These are phyloP conservation scores for Yarrowia sp. DNA, from an alignment of 805 yeast genomes.

Conservation along the genomic window DNA sequence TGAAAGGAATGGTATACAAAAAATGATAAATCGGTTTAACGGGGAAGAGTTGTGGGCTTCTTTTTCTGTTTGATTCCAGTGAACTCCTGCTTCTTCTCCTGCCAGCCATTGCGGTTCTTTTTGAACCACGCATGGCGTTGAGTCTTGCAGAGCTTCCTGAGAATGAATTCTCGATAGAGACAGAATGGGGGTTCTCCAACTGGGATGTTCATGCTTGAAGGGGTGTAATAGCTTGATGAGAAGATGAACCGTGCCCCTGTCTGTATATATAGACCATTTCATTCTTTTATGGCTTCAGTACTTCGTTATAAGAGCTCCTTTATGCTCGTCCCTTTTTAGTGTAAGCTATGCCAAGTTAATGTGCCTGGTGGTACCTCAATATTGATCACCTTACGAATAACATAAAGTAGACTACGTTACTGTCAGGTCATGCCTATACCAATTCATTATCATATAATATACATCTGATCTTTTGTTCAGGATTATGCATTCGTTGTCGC, in stretches of 20 bases:
- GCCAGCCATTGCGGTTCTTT: neutral
- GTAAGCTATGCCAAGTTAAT: too few relatives aligned
- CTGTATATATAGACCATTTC: too few relatives aligned
- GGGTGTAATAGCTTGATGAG: neutral
- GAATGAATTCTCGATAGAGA: constrained; percentile 2
- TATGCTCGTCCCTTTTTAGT: too few relatives aligned
- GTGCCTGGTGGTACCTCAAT: too few relatives aligned
- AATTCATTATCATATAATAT: neutral
- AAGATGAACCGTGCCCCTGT: neutral
- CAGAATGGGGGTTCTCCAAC: neutral
- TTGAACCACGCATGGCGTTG: neutral
- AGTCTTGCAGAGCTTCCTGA: neutral
- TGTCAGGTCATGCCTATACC: too few relatives aligned
- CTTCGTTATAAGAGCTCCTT: too few relatives aligned
- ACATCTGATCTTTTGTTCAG: neutral
- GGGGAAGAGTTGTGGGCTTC: neutral
- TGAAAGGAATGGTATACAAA: neutral
- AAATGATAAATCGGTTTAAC: neutral
- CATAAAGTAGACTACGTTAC: too few relatives aligned
- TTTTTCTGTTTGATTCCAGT: neutral
- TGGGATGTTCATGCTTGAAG: constrained; percentile 2
- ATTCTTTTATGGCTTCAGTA: too few relatives aligned
- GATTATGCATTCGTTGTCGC: neutral
- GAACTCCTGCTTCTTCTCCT: neutral
- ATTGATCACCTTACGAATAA: too few relatives aligned